Conservation (phyloP, 768 basidiomycete genomes). For the Naganishia kalamii region DNA sequence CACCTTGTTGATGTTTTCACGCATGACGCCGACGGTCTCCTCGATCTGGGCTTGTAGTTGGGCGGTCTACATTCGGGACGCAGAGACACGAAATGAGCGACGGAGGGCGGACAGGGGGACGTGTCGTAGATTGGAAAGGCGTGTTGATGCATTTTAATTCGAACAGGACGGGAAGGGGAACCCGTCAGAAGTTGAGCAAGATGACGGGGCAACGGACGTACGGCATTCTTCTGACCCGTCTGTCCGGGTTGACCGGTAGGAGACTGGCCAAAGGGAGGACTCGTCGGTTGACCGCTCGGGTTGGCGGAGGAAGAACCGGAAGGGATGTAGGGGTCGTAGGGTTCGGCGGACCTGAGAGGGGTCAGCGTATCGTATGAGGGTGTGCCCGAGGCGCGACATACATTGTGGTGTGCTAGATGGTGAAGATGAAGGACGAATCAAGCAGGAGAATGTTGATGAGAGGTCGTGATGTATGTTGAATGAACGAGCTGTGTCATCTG, state of each 20-base stretch:
- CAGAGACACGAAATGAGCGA: not conserved
- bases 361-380: no score
- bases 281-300: conserved; percentile 9
- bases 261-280: not conserved
- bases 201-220: not conserved
- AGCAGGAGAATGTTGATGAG: no score
- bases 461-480: no score
- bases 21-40: conserved; percentile 94
- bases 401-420: no score
- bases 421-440: no score
- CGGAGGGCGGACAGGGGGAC: no score
- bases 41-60: conserved; percentile 92
- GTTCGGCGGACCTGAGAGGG: conserved; percentile 50
- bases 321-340: conserved; percentile 97
- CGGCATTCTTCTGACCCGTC: not conserved
- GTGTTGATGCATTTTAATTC: not conserved
- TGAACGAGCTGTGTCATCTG: no score
- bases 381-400: no score
- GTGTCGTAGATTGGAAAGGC: not conserved
- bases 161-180: no score
- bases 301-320: conserved; percentile 60
- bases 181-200: not conserved
- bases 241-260: not conserved
- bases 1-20: conserved; percentile 76
- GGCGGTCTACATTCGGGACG: conserved; percentile 58